Base-by-base conservation (phyloP, 73 alveolate genomes). In the Stentor roeselii region DNA sequence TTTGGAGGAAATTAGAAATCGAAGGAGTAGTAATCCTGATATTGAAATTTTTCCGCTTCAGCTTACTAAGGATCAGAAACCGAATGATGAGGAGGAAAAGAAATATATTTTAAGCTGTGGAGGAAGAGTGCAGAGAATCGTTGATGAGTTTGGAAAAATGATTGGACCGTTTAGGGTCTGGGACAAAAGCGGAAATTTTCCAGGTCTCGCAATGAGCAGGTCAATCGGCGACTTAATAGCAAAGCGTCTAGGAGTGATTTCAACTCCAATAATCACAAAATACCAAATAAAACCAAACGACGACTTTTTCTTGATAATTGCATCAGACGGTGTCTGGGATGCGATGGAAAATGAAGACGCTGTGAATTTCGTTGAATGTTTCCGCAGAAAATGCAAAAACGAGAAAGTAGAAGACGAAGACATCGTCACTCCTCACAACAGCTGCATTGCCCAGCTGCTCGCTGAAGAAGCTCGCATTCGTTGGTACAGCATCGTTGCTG, bases 291-390 rank as follows among this genome's bases (percentile, higher is more conserved):
- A 37, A 84, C 82, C 42, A 36, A 84, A 91, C 88, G 36, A 87
- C 83, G 93, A 92, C 87, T 86, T 77, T 78, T 93, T 93, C 76
- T 61, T 91, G 3, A 89, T 93, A 27, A 58, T 93, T 11, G 98
- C 98, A 0, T 89, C 94, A 76, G 98, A 93, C 86, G 98, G 98
- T 30, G 92, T 93, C 40, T 93, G 98, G 95, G 98, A 93, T 60
- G 92, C 85, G 50, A 82, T 93, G 78, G 91, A 89, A 84, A 90
- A 93, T 78, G 96, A 91, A 30, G 98, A 93, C 75, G 92, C 88
- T 31, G 91, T 89, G 6, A 67, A 83, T 38, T 78, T 90, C 30
- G 90, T 90, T 15, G 60, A 76, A 2, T 37, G 39, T 27, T 76
- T 27, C 39, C 32, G 84, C n/a, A 67, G 37, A 21, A 76, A 76